Evolutionary conservation across 2,329 filamentous ascomycete species (phyloP).

Genomic region (Phialophora macrospora): DNA sequence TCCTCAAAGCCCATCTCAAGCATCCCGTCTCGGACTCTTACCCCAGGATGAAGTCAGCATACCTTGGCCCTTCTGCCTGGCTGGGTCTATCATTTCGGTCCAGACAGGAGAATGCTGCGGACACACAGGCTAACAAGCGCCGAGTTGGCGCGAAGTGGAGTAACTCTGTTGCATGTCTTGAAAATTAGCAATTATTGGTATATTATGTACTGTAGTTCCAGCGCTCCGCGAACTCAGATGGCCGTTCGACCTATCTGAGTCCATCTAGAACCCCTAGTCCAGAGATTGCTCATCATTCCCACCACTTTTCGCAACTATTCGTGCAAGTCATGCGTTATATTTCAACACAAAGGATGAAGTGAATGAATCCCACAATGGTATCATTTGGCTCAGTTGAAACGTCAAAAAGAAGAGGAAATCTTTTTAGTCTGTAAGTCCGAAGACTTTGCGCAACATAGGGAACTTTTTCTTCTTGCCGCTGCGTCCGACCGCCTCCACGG

Average conservation of each 20-base stretch:
- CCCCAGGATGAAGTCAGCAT: slow-evolving; percentile 4
- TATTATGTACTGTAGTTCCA: slow-evolving; percentile 22
- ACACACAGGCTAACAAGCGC: background rate
- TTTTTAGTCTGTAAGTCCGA: slow-evolving; percentile 47
- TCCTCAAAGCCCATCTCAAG: background rate
- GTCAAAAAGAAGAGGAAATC: slow-evolving; percentile 10
- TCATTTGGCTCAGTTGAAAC: slow-evolving; percentile 11
- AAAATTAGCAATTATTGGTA: slow-evolving; percentile 18
- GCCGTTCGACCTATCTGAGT: background rate
- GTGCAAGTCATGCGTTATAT: slow-evolving; percentile 13
- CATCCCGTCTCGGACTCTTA: background rate
- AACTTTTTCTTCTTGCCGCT: slow-evolving; percentile 54
- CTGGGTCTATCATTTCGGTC: background rate
- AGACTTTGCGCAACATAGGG: slow-evolving; percentile 51
- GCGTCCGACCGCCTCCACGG: slow-evolving; percentile 35
- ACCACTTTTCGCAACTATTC: slow-evolving; percentile 8
- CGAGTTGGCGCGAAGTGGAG: background rate
- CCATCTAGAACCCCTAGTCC: slow-evolving; percentile 8
- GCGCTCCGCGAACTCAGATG: background rate
- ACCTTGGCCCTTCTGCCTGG: background rate
- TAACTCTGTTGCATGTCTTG: background rate
- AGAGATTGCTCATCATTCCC: slow-evolving; percentile 4
- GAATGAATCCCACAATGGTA: slow-evolving; percentile 19
- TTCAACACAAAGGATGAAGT: slow-evolving; percentile 4
- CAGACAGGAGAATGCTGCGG: background rate